Evolutionary conservation across 495 filamentous ascomycete genomes (phyloP), one percentile per base, ranked within the genome.

Genomic region (Astrothelium macrocarpum): DNA sequence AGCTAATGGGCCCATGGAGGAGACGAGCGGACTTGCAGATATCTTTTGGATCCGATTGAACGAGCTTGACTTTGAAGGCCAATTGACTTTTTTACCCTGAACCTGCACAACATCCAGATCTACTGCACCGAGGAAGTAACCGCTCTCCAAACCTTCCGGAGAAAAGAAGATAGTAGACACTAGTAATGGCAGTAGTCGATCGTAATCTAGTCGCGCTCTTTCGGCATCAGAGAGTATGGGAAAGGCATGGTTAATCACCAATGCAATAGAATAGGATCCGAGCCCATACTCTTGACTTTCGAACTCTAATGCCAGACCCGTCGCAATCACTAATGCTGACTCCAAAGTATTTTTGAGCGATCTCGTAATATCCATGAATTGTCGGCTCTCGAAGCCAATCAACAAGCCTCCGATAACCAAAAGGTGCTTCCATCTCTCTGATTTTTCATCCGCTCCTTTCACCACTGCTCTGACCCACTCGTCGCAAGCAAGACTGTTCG

Each of bases 361-460:
- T 59, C 76, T 73, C 12, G 85, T 82, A 25, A 94, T 74, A 2
- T 84, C 84, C 64, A 79, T 79, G 65, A 85, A 77, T 58, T 89
- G 82, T 66, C 85, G 82, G 39, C 80, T 80, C 66, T 91, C 87
- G 72, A 91, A 89, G 43, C 91, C 94, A 68, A 93, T 82, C 67
- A 97, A 71, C 14, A 97, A 77, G 14, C 94, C 94, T 1, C 82
- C 85, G 10, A 97, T 81, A 1, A 92, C 80, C 28, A 96, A 78
- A 29, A 91, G 70, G 76, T 97, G 94, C 76, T 90, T 86, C 94
- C 93, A 97, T 74, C 90, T 78, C 58, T 84, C 88, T 1, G 90
- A 91, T 66, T 83, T 81, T 14, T 92, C 88, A 71, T 97, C 90
- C 2, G 90, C 86, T 12, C 94, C 93, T 70, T 85, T 87, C 25